Percentiles rank a stretch among this genome's conserved stretches.
phyloP scores from a whole-genome alignment of 164 flowering plant species.

The Saururus chinensis region DNA sequence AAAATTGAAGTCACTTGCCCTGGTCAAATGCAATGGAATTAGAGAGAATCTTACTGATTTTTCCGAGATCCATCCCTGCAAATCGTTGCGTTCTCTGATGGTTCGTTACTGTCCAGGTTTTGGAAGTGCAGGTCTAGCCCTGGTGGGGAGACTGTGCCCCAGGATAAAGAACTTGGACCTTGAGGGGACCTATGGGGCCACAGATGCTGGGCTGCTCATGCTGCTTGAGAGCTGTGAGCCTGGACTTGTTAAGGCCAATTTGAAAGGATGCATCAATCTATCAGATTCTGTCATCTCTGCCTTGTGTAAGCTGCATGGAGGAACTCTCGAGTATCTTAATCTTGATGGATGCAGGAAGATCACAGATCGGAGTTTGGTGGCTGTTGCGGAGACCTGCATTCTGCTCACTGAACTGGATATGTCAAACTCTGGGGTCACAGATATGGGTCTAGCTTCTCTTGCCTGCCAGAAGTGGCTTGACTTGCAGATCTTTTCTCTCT shows the following conservation, averaged over 20 bases:
- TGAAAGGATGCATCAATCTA: constrained; percentile 42
- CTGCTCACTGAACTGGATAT: constrained; percentile 50
- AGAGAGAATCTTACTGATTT: constrained; percentile 26
- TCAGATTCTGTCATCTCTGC: constrained; percentile 43
- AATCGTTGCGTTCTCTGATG: constrained; percentile 41
- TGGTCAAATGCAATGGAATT: constrained; percentile 56
- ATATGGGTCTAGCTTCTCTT: constrained; percentile 43
- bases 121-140: constrained; percentile 38
- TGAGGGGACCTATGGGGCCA: constrained; percentile 46
- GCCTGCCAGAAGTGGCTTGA: constrained; percentile 27
- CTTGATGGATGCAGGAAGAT: constrained; percentile 53
- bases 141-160: constrained; percentile 54
- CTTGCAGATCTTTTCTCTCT: constrained; percentile 52
- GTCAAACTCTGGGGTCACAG: constrained; percentile 47
- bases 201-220: constrained; percentile 52
- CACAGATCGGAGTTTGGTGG: constrained; percentile 47
- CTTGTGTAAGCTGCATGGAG: constrained; percentile 42
- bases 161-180: constrained; percentile 47
- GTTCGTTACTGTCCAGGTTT: constrained; percentile 62
- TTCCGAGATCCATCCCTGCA: constrained; percentile 26
- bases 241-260: constrained; percentile 49
- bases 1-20: constrained; percentile 44
- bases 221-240: constrained; percentile 34
- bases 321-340: constrained; percentile 47
- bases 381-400: constrained; percentile 48